Base-by-base conservation (phyloP, 1,284 basidiomycete genomes). In the Grifola frondosa region DNA sequence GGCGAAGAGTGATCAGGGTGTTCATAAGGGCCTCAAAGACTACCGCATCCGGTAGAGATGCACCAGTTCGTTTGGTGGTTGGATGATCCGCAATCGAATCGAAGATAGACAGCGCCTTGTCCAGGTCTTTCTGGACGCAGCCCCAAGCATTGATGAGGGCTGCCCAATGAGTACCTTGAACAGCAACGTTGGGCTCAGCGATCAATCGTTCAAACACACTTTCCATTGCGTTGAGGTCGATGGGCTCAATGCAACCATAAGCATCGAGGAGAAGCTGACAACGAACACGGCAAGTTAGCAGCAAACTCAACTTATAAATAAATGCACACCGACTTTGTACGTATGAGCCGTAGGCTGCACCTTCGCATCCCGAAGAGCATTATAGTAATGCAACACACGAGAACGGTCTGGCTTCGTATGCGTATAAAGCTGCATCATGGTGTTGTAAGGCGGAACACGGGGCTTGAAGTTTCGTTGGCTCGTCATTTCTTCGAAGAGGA, bases 341-440 rank as follows among this genome's bases (percentile, higher is more conserved):
- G 94, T 97, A 65, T 97, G 90, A 9, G 84, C 82, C 4, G 89
- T 88, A 21, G 93, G 92, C 5, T 65, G 57, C 28, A 99, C 84
- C 1, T 76, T 67, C 6, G 78, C 81, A 12, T 67, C 63, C 25
- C 73, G 63, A 68, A 99, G 78, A 57, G 81, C 75, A 41, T 86
- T 62, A 65, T 89, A 91, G 67, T 89, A 99, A 54, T 79, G 70
- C 28, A 97, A 65, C 12, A 88, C 87, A 31, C 81, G 77, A 23
- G 79, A 78, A 38, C 94, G 83, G 56, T 93, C 85, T 2, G 93
- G 94, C 59, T 89, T 88, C 19, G 88, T 96, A 49, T 88, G 84
- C 36, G 90, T 87, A 69, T 92, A 97, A 61, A 96, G 80, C 67
- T 99, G 97, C 80, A 99, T 97, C 95, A 99, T 97, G 28, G 91